Evolutionary conservation across 768 basidiomycete genomes (phyloP).

Genomic region (Pilatotrama ljubarskyi): DNA sequence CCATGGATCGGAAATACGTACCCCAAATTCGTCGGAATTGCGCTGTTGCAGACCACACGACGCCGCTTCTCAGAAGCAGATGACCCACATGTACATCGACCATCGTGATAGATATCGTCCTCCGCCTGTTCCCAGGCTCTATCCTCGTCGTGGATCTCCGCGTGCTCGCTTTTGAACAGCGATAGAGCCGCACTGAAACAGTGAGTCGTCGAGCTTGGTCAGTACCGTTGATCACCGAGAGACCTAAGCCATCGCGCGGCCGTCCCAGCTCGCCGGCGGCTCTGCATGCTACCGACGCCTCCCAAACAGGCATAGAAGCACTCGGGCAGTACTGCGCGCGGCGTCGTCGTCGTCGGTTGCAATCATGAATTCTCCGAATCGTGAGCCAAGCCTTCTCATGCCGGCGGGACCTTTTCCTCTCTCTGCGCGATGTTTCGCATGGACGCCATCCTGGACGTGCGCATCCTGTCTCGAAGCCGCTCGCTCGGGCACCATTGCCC

Average conservation of each 20-base stretch:
- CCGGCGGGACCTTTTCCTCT: neutral
- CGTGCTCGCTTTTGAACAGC: neutral
- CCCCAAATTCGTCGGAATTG: neutral
- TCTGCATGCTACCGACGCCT: neutral
- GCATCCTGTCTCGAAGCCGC: neutral
- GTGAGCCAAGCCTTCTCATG: slow-evolving; percentile 12
- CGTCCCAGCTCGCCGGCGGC: neutral
- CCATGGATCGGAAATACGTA: neutral
- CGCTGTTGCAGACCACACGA: neutral
- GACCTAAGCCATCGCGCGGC: neutral
- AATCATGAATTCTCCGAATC: slow-evolving; percentile 10
- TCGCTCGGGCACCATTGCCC: neutral
- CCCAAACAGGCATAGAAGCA: neutral
- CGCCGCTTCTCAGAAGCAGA: slow-evolving; percentile 4
- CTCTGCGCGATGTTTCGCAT: slow-evolving; percentile 6
- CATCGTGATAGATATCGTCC: slow-evolving; percentile 1
- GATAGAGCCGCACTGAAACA: neutral
- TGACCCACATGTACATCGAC: slow-evolving; percentile 9
- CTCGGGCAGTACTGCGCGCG: neutral
- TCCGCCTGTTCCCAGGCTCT: slow-evolving; percentile 9
- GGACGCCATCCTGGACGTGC: neutral
- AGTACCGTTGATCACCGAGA: neutral
- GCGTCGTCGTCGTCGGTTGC: neutral
- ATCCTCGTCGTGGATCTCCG: neutral
- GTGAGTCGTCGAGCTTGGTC: neutral